Conservation (phyloP, 352 stramenopile species). For the Globisporangium cederbergense region DNA sequence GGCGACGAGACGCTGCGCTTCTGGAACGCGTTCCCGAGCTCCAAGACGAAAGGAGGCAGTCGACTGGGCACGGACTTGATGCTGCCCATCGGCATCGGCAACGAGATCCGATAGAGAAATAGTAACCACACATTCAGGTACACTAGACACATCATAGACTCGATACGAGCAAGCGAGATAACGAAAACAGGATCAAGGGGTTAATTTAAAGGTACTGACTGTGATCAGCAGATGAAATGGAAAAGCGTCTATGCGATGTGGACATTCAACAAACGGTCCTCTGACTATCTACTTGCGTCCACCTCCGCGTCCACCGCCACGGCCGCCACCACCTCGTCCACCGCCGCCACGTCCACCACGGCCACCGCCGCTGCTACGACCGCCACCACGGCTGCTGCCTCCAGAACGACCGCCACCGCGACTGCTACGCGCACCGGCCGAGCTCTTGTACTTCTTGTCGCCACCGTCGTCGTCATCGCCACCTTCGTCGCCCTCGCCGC, state of each 20-base stretch:
- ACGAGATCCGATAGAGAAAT: slow-evolving; percentile 51
- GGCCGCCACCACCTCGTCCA: slow-evolving; percentile 16
- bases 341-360: slow-evolving; percentile 22
- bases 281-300: slow-evolving; percentile 42
- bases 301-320: slow-evolving; percentile 23
- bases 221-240: neutral
- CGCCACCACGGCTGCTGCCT: slow-evolving; percentile 19
- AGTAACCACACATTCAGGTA: slow-evolving; percentile 2
- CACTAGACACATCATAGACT: slow-evolving; percentile 11
- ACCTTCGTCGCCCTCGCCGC: slow-evolving; percentile 50
- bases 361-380: slow-evolving; percentile 25
- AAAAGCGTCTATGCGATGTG: slow-evolving; percentile 7
- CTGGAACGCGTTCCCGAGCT: slow-evolving; percentile 96
- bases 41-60: slow-evolving; percentile 45
- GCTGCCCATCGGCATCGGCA: slow-evolving; percentile 48
- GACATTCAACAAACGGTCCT: neutral
- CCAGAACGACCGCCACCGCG: slow-evolving; percentile 17
- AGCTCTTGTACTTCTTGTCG: slow-evolving; percentile 76
- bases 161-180: slow-evolving; percentile 9
- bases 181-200: slow-evolving; percentile 4
- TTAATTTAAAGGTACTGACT: slow-evolving; percentile 4
- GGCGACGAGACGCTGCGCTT: slow-evolving; percentile 97
- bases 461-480: slow-evolving; percentile 31
- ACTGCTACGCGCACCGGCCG: slow-evolving; percentile 37
- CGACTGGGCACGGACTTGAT: slow-evolving; percentile 55